Base-by-base conservation (phyloP, 2,329 filamentous ascomycete genomes). In the Chaetomiaceae sp. region DNA sequence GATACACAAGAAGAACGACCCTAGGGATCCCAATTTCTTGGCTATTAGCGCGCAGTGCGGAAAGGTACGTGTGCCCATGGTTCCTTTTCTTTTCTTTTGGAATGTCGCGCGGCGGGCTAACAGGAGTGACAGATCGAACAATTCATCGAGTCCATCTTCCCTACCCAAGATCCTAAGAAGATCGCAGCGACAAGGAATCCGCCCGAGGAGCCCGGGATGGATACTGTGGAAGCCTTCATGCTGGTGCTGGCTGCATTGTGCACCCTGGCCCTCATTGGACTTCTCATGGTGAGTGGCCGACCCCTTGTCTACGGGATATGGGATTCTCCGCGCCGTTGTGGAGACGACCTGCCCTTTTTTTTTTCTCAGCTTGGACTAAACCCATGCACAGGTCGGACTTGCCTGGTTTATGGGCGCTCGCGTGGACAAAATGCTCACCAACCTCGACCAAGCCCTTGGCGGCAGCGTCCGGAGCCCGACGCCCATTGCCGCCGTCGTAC, bases 81-180 rank as follows among this genome's bases (percentile, higher is more conserved):
- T 13, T 9, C n/a, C 30, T 29, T 1, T 16, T 6, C 20, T 41
- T 38, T 14, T 25, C 18, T 16, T 16, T 25, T 9, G 13, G 10
- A 21, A 14, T 20, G 18, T 5, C 10, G 9, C 9, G 11, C 4
- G 7, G 13, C 10, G 5, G 30, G 16, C 58, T 62, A 48, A 61
- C 48, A 20, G 34, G 14, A 41, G 60, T 13, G 62, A 4, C 64
- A 94, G 87, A 89, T 96, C 60, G 91, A 97, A 69, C 88, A 94
- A 75, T 96, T 95, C 68, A 95, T 97, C 67, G 92, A 97, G 71
- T 85, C 84, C 5, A 84, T 97, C 62, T 97, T 91, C 81, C 94
- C 94, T 3, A 80, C 82, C 8, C 90, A 96, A 70, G 84, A 88
- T 58, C 80, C 87, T 40, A 84, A 86, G 64, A 74, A 75, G 56